Conservation (phyloP, 768 basidiomycete genomes). For the Suillus subaureus region DNA sequence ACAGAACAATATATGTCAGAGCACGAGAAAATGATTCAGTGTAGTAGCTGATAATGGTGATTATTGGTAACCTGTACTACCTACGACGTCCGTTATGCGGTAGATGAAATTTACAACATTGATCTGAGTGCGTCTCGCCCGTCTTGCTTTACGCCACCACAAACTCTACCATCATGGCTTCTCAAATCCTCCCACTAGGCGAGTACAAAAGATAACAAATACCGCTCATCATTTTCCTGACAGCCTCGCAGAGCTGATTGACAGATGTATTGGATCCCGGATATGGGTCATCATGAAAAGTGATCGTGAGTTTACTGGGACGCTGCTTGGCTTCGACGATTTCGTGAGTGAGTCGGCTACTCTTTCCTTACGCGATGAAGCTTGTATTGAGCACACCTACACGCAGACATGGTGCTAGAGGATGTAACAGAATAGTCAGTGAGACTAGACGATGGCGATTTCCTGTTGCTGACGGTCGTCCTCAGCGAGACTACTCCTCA, state of each 20-base stretch:
- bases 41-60: conserved; percentile 22
- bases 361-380: background rate
- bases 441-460: background rate
- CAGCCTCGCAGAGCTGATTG: conserved; percentile 76
- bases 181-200: conserved; percentile 94
- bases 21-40: conserved; percentile 21
- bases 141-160: conserved; percentile 8
- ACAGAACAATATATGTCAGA: conserved; percentile 23
- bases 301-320: conserved; percentile 96
- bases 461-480: conserved; percentile 6
- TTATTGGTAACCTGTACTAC: conserved; percentile 8
- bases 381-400: conserved; percentile 2
- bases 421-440: conserved; percentile 96
- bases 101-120: conserved; percentile 10
- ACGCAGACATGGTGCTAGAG: conserved; percentile 87
- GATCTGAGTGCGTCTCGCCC: background rate
- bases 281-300: conserved; percentile 99
- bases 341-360: conserved; percentile 89
- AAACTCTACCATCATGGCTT: conserved; percentile 66
- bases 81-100: conserved; percentile 1
- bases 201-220: conserved; percentile 17
- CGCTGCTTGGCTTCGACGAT: conserved; percentile 94
- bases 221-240: conserved; percentile 4
- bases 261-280: conserved; percentile 93
- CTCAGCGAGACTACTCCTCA: conserved; percentile 83